Evolutionary conservation across 1,284 basidiomycete species (phyloP).

Genomic region (Fomitopsis pinicola): DNA sequence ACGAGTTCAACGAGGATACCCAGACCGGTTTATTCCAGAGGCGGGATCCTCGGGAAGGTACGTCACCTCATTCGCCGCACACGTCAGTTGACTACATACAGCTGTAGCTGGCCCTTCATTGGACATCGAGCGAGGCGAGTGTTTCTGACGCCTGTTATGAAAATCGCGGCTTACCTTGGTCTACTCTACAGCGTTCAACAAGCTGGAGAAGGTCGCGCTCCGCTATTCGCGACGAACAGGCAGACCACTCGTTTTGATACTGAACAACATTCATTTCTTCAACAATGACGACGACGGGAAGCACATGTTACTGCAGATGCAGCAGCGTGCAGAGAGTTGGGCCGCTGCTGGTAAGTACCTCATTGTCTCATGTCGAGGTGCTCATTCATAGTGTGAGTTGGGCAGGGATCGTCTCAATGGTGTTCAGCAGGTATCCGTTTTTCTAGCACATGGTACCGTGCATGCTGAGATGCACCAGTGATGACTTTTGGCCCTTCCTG

Average conservation of each 20-base stretch:
- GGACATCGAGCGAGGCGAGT: slow-evolving; percentile 75
- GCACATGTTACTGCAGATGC: slow-evolving; percentile 76
- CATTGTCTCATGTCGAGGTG: neutral
- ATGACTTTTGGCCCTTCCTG: slow-evolving; percentile 79
- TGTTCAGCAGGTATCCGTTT: slow-evolving; percentile 67
- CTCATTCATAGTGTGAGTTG: slow-evolving; percentile 3
- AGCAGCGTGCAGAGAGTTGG: slow-evolving; percentile 84
- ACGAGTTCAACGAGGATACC: slow-evolving; percentile 78
- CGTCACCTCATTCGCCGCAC: neutral
- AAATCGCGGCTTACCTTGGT: neutral
- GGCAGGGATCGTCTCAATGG: slow-evolving; percentile 70
- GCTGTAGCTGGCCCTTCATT: slow-evolving; percentile 67
- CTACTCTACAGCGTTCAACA: slow-evolving; percentile 57
- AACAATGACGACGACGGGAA: slow-evolving; percentile 77
- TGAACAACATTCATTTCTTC: slow-evolving; percentile 79
- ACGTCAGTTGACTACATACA: neutral
- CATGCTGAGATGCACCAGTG: slow-evolving; percentile 31
- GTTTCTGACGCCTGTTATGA: neutral
- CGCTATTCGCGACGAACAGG: slow-evolving; percentile 50
- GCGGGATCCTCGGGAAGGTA: slow-evolving; percentile 78
- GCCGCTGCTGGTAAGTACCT: slow-evolving; percentile 61
- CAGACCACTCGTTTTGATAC: slow-evolving; percentile 70
- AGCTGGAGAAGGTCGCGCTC: slow-evolving; percentile 84
- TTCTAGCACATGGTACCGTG: neutral
- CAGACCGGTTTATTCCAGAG: slow-evolving; percentile 77